phyloP scores from a whole-genome alignment of 2,329 filamentous ascomycete species.

The Neofusicoccum cordaticola region DNA sequence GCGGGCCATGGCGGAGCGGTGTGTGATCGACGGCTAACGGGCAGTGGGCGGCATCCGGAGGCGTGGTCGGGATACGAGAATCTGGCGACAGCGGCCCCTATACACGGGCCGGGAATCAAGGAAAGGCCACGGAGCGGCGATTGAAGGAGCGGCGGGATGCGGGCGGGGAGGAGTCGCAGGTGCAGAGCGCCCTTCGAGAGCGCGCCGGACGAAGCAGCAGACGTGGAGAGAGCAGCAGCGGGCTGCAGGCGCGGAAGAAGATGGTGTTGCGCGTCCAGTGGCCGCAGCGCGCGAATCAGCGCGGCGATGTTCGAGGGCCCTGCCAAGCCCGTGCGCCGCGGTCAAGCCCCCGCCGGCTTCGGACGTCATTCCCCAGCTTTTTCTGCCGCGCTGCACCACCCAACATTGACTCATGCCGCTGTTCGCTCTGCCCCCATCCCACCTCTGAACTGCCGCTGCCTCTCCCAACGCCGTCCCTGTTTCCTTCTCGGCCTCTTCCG shows the following conservation, averaged over 20 bases:
- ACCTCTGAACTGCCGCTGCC: neutral
- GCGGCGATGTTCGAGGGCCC: neutral
- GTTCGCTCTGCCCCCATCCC: neutral
- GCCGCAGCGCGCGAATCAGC: slow-evolving; percentile 4
- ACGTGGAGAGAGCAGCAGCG: neutral
- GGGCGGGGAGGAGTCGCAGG: neutral
- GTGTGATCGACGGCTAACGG: slow-evolving; percentile 1
- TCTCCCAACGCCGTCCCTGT: neutral
- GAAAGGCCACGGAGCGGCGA: neutral
- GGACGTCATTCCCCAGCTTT: slow-evolving; percentile 18
- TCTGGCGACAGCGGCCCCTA: neutral
- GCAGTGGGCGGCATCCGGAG: neutral
- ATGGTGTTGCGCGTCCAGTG: slow-evolving; percentile 12
- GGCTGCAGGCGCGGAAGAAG: neutral
- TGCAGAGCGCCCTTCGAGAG: neutral
- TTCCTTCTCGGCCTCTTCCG: neutral
- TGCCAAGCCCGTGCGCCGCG: slow-evolving; percentile 6
- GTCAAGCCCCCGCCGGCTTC: slow-evolving; percentile 11
- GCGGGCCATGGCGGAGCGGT: slow-evolving; percentile 1
- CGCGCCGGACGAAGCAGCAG: neutral
- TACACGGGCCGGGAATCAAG: neutral
- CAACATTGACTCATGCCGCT: slow-evolving; percentile 11
- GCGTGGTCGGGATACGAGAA: slow-evolving; percentile 1
- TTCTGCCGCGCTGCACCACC: neutral
- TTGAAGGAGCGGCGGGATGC: neutral